Base-by-base conservation (phyloP, 495 filamentous ascomycete species). In the Evansstolkia leycettana region DNA sequence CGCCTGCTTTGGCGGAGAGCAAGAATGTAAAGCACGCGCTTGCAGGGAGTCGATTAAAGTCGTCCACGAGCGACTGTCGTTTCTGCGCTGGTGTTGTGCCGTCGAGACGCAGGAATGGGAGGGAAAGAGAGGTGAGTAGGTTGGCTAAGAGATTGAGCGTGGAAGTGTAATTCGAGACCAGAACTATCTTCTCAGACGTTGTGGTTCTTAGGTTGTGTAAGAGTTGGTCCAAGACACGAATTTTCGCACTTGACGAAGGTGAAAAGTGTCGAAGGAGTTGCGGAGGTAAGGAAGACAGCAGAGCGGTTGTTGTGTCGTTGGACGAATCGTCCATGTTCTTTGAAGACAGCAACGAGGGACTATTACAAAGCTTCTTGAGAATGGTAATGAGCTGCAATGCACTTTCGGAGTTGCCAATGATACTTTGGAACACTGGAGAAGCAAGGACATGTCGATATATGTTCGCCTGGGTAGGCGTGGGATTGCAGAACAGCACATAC, bases 351-450 rank as follows among this genome's bases (percentile, higher is more conserved):
- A 86, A 54, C 0, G 71, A 77, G 1, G 82, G 82, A 31, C 78
- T 82, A 51, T 89, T 89, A 62, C 82, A 87, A 10, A 86, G 65
- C 51, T 89, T 87, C 54, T 86, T 89, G 9, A 89, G 62, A 24
- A 86, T 66, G 5, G 76, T 86, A 45, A 87, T 84, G 5, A 89
- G 70, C 36, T 83, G 74, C 1, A 89, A 61, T 8, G 78, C 73
- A n/a, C 70, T 68, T 38, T 84, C 77, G 0, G 78, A 56, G 41
- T 67, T 80, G 3, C 81, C 78, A 18, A 85, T 61, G 3, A 73
- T 71, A 24, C 57, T 65, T 35, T 73, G 72, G 48, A 85, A 84
- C 1, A 73, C 58, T 0, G 80, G 78, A n/a, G 78, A 84, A 4
- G 66, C 66, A 24, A 87, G 66, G 17, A 87, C 76, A 27, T 64